Conservation (phyloP, 225 moss, liverwort and hornwort species). For the Polytrichum commune region DNA sequence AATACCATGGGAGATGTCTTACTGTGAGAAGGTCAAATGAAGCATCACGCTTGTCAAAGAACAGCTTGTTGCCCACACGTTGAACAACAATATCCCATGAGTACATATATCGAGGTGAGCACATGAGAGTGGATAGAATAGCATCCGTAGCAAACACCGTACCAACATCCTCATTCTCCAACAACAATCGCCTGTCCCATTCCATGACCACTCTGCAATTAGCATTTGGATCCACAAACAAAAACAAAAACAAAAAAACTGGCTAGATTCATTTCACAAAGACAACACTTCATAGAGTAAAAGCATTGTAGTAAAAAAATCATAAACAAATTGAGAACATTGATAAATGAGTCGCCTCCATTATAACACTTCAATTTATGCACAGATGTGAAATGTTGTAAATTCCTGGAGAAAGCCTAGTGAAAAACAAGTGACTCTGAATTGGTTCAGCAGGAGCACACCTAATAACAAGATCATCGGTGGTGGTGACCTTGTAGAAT, state of each 20-base stretch:
- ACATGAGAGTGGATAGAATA: conserved; percentile 95
- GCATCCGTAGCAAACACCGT: conserved; percentile 98
- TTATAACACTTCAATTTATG: no score
- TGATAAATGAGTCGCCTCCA: no score
- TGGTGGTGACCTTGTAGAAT: conserved; percentile 96
- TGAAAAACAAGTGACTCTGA: no score
- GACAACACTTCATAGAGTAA: no score
- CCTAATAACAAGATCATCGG: conserved; percentile 96
- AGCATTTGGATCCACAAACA: no score
- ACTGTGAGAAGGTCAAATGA: conserved; percentile 96
- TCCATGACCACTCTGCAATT: background rate
- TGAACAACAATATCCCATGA: conserved; percentile 99
- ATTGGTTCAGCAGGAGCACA: conserved; percentile 12
- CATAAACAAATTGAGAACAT: no score
- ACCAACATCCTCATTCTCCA: conserved; percentile 93
- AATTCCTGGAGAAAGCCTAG: no score
- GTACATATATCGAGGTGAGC: conserved; percentile 90
- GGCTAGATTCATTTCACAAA: no score
- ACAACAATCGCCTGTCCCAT: conserved; percentile 59
- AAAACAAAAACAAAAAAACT: no score
- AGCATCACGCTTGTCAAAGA: conserved; percentile 94
- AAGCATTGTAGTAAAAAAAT: no score
- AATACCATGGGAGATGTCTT: conserved; percentile 2
- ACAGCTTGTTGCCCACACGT: conserved; percentile 94
- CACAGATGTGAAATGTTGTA: no score